Base-by-base conservation (phyloP, 805 yeast species). In the Zygoascus bituminiphila region DNA sequence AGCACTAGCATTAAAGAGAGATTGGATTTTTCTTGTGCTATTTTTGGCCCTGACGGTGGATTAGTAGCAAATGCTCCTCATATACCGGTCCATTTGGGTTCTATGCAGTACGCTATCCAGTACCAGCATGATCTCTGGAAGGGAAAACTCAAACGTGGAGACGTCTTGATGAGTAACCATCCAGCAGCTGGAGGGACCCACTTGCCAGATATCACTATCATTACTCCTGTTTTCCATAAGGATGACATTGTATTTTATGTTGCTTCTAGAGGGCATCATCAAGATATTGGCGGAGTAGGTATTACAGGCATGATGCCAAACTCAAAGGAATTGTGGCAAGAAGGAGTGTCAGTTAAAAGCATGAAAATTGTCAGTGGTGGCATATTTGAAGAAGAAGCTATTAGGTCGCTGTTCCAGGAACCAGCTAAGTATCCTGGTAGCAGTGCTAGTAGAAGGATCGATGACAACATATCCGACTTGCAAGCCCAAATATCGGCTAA, bases 301-400 rank as follows among this genome's bases (percentile, higher is more conserved):
- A 95, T 96, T 0, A 96, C 96, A 0, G 83, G 94, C 0, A 87
- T 89, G 88, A 96, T 96, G 17, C 95, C 96, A 8, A 79, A 83
- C 60, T 86, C 96, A 1, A 85, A 81, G 57, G 79, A 81, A 51
- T 67, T 89, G 37, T 82, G 79, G 72, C 88, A 88, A 60, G 97
- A 89, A 65, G 97, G 96, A 39, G 96, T 95, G 1, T 77, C 86
- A 1, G 86, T 89, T 31, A 75, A 78, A 57, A 79, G 91, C 1
- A 88, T 83, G 61, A 72, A 84, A 50, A 70, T 89, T n/a, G 89
- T 88, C 7, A 66, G 72, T 24, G 69, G 75, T 47, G 95, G 95
- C 1, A 69, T 66, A 35, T 88, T 89, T 61, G 88, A 88, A 57
- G 87, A 84, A 54, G 83, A 72, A 14, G 77, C 88, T 46, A 74